Base-by-base conservation (phyloP, 108 stramenopile species). In the Skeletonema potamos region DNA sequence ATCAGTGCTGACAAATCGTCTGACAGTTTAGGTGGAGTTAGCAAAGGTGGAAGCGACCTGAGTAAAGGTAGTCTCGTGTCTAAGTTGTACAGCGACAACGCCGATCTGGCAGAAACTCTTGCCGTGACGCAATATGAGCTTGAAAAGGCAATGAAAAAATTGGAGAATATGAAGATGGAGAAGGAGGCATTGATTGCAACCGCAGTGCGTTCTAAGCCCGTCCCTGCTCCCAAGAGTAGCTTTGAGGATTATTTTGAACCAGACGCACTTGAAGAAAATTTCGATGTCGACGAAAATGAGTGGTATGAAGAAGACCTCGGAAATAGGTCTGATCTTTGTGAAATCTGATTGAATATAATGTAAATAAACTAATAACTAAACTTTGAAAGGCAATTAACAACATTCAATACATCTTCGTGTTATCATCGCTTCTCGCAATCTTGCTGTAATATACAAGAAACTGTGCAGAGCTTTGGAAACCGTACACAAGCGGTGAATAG, bases 81-180 rank as follows among this genome's bases (percentile, higher is more conserved):
- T 7, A 71, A 71, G 22, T 54, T 71, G 34, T 71, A 71, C 60
- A 58, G 46, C 30, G 70, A 71, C 28, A 71, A 71, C 51, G 15
- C 30, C 2, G 60, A 71, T 15, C 30, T 71, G 33, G 60, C 46
- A 5, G 70, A 71, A 18, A 61, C 60, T 26, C 70, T 71, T 33
- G 70, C 60, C 3, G 8, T 11, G 6, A 60, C 59, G 37, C 70
- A 71, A 26, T 28, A 26, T 17, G 70, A 71, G 27, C 70, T 71
- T 27, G 70, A 61, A 24, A 58, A 62, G 22, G 32, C 44, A 34
- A 29, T 60, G n/a, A 62, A 44, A 17, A 39, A 62, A 37, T 34
- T 71, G 70, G 59, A 41, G 24, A 30, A 39, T 7, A 44, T 59
- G 27, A 59, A 26, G 29, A 27, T 12, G 41, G 70, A 68, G 36